These are phyloP conservation scores for Fusarium sulawesiense DNA, from an alignment of 2,329 filamentous ascomycete genomes.

Conservation along the genomic window DNA sequence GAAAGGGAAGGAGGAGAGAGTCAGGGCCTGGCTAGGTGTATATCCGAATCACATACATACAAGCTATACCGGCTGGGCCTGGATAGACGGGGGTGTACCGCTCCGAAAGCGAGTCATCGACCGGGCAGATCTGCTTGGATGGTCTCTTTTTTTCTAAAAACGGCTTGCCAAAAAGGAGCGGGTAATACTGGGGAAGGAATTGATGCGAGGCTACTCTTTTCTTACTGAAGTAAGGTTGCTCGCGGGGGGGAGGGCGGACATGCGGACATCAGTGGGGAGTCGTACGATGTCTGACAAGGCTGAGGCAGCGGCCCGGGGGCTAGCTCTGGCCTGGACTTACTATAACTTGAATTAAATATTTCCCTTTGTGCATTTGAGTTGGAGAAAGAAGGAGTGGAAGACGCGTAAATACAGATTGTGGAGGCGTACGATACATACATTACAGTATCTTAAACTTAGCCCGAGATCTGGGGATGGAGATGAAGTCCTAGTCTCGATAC, in stretches of 20 bases:
- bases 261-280: conserved; percentile 45
- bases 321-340: conserved; percentile 28
- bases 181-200: conserved; percentile 46
- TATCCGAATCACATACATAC: conserved; percentile 16
- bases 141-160: conserved; percentile 25
- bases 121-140: conserved; percentile 29
- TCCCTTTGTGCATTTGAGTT: conserved; percentile 45
- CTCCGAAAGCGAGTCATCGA: conserved; percentile 39
- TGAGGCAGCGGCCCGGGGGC: conserved; percentile 42
- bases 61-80: conserved; percentile 20
- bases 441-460: conserved; percentile 16
- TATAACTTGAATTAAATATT: conserved; percentile 37
- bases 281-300: conserved; percentile 47
- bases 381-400: conserved; percentile 13
- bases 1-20: background rate
- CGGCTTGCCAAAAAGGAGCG: conserved; percentile 37
- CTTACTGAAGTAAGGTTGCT: conserved; percentile 36
- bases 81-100: conserved; percentile 38
- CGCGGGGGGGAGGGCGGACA: conserved; percentile 38
- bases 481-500: conserved; percentile 20
- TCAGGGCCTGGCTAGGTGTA: conserved; percentile 21
- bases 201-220: conserved; percentile 44
- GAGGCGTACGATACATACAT: conserved; percentile 32
- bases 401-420: conserved; percentile 41
- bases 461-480: conserved; percentile 25